Conservation (phyloP, 2,329 filamentous ascomycete species). For the Colletotrichum higginsianum region DNA sequence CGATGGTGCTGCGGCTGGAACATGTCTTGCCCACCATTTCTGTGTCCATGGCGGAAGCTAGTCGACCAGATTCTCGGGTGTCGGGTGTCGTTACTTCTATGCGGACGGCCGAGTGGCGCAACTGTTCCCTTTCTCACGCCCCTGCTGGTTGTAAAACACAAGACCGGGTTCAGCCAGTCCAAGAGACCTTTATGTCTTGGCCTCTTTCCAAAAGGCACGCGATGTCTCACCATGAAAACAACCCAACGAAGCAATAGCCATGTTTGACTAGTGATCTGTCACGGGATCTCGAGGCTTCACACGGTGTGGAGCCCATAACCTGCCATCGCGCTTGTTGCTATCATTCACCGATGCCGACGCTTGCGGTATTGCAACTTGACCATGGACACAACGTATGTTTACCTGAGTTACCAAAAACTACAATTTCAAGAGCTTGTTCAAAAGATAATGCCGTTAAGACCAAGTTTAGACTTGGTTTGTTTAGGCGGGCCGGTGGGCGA, state of each 20-base stretch:
- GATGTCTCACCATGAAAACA: conserved; percentile 10
- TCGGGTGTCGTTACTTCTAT: conserved; percentile 21
- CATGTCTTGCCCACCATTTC: conserved; percentile 25
- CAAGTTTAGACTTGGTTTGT: background rate
- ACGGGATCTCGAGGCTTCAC: conserved; percentile 27
- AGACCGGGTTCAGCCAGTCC: conserved; percentile 11
- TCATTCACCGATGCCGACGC: background rate
- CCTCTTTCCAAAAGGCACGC: background rate
- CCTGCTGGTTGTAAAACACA: conserved; percentile 15
- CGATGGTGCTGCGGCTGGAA: conserved; percentile 22
- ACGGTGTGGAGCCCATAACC: conserved; percentile 21
- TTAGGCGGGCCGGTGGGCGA: background rate
- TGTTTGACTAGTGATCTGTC: conserved; percentile 34
- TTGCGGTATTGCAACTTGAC: conserved; percentile 3
- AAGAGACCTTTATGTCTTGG: background rate
- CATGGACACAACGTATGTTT: background rate
- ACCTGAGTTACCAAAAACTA: too few relatives aligned
- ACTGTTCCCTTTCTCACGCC: background rate
- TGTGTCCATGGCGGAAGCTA: conserved; percentile 12
- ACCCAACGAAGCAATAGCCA: conserved; percentile 3
- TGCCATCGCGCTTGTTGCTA: background rate
- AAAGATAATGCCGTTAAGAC: too few relatives aligned
- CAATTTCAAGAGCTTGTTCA: too few relatives aligned
- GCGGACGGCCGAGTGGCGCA: conserved; percentile 21
- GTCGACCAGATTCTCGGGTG: conserved; percentile 31